A percentile compares a stretch with the other conserved stretches of the same genome.
Evolutionary conservation across 331 rosid genomes (phyloP).

Genomic region (Acacia pycnantha): DNA sequence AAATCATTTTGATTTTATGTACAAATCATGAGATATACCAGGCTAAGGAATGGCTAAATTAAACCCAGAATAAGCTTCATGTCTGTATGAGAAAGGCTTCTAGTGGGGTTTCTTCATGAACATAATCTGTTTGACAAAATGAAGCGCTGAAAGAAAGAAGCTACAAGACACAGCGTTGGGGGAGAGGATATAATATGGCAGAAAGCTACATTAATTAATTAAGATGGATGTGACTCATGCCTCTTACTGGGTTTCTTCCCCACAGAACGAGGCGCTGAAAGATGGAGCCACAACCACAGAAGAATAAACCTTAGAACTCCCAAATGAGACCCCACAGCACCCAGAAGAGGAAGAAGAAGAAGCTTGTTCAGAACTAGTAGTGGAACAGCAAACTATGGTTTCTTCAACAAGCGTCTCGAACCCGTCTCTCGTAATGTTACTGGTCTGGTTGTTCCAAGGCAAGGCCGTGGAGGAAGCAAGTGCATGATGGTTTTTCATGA

Average conservation of each 20-base stretch:
- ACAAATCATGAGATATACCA: neutral
- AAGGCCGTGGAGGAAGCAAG: slow-evolving; percentile 33
- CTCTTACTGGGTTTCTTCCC: neutral
- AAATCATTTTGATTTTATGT: neutral
- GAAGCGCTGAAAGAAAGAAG: neutral
- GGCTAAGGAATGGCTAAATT: neutral
- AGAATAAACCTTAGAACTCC: slow-evolving; percentile 85
- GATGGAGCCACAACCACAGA: slow-evolving; percentile 96
- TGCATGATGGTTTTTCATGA: slow-evolving; percentile 67
- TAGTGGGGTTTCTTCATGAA: neutral
- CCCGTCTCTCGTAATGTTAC: neutral
- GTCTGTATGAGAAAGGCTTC: neutral
- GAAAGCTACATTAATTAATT: neutral
- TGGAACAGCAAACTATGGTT: slow-evolving; percentile 66
- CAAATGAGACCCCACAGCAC: slow-evolving; percentile 46
- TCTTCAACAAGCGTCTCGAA: slow-evolving; percentile 61
- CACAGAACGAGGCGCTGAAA: slow-evolving; percentile 51
- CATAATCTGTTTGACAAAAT: neutral
- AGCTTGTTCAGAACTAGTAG: slow-evolving; percentile 35
- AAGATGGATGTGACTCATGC: too few species aligned
- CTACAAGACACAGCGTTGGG: neutral
- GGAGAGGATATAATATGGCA: neutral
- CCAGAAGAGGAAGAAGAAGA: slow-evolving; percentile 20
- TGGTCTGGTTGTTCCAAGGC: slow-evolving; percentile 37
- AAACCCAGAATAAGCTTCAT: neutral